Conservation (phyloP, 495 filamentous ascomycete genomes). For the Penicillium coprophilum region DNA sequence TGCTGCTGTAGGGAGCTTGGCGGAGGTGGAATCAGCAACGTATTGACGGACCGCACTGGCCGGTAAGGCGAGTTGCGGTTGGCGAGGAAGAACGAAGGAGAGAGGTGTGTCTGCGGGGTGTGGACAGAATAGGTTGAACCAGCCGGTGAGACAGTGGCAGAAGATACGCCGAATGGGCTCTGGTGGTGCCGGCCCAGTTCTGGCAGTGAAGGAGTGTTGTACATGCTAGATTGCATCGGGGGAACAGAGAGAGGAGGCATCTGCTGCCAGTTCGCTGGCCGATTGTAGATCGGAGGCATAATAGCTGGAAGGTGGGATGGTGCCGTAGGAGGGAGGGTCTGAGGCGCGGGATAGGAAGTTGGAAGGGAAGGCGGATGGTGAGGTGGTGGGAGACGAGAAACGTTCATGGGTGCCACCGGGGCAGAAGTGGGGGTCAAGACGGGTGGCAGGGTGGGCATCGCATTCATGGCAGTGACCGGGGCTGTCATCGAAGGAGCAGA, state of each 20-base stretch:
- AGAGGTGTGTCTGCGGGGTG: conserved; percentile 56
- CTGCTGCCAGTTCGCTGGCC: conserved; percentile 48
- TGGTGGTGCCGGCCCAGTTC: conserved; percentile 46
- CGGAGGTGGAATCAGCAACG: conserved; percentile 83
- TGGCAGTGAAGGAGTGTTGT: conserved; percentile 53
- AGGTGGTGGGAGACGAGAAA: conserved; percentile 58
- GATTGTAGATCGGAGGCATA: conserved; percentile 64
- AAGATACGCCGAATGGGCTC: conserved; percentile 39
- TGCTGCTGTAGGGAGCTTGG: conserved; percentile 76
- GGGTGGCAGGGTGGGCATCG: conserved; percentile 40
- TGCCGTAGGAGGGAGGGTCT: conserved; percentile 46
- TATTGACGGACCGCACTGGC: conserved; percentile 84
- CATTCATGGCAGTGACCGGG: conserved; percentile 30
- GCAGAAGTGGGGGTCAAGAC: conserved; percentile 40
- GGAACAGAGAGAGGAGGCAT: conserved; percentile 45
- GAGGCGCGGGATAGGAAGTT: conserved; percentile 37
- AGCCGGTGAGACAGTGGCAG: conserved; percentile 42
- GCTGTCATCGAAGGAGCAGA: conserved; percentile 34
- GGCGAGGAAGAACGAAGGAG: conserved; percentile 60
- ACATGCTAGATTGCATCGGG: conserved; percentile 35
- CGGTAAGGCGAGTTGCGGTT: conserved; percentile 84
- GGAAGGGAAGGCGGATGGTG: conserved; percentile 52
- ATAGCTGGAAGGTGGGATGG: conserved; percentile 54
- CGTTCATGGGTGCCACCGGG: conserved; percentile 32
- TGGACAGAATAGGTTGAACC: conserved; percentile 43